phyloP scores from a whole-genome alignment of 345 rosid species.

The Camelina neglecta region DNA sequence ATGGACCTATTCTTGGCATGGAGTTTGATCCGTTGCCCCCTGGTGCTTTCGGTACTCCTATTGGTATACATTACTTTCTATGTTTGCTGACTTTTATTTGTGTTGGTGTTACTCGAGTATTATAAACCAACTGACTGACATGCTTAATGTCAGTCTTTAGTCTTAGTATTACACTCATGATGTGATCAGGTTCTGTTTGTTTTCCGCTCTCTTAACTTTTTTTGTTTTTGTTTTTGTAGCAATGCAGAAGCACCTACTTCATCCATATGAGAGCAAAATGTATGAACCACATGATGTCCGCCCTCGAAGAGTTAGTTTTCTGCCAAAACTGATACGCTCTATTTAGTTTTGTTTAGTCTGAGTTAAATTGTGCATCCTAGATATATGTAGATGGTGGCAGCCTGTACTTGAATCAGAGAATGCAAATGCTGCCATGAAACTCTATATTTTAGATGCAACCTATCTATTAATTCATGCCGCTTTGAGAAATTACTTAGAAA shows the following conservation, averaged over 20 bases:
- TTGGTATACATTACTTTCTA: slow-evolving; percentile 58
- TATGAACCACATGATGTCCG: slow-evolving; percentile 61
- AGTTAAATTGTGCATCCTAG: not conserved
- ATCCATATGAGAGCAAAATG: slow-evolving; percentile 65
- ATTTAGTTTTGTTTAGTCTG: slow-evolving; percentile 18
- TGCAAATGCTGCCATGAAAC: not conserved
- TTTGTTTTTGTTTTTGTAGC: slow-evolving; percentile 39
- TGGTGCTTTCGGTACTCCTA: slow-evolving; percentile 87
- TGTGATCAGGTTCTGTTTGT: not conserved
- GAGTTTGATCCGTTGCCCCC: slow-evolving; percentile 98
- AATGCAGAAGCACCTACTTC: slow-evolving; percentile 56
- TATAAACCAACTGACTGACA: not conserved
- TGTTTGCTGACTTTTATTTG: not conserved
- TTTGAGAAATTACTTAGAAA: slow-evolving; percentile 5
- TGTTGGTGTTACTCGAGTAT: no score
- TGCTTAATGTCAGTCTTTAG: not conserved
- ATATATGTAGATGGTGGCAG: not conserved
- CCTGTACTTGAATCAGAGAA: slow-evolving; percentile 13
- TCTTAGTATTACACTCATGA: not conserved
- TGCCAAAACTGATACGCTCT: slow-evolving; percentile 37
- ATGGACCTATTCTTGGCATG: slow-evolving; percentile 95
- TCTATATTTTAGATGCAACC: not conserved
- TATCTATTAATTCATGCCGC: slow-evolving; percentile 1
- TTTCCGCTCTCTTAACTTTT: slow-evolving; percentile 24
- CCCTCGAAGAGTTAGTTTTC: slow-evolving; percentile 70